Evolutionary conservation across 2,329 filamentous ascomycete genomes (phyloP).

Genomic region (Hyphodiscus sp.): DNA sequence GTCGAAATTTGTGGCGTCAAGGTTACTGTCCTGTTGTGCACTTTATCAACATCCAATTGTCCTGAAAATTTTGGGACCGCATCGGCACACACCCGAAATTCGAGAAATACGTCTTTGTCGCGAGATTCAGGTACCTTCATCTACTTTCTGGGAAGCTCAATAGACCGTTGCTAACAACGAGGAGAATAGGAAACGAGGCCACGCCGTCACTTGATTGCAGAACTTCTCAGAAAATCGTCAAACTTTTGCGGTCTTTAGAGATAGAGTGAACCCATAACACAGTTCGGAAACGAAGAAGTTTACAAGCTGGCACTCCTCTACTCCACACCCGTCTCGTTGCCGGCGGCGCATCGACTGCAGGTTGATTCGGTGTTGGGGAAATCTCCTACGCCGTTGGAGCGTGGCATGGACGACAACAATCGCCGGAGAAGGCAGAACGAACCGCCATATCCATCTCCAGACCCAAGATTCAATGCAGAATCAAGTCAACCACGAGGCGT

Average conservation of each 20-base stretch:
- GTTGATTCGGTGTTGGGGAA: constrained; percentile 49
- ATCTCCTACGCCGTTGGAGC: constrained; percentile 44
- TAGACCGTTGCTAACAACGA: background rate
- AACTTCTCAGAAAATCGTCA: background rate
- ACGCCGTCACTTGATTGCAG: background rate
- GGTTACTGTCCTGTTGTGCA: background rate
- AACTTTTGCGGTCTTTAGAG: background rate
- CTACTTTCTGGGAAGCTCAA: background rate
- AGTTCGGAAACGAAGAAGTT: constrained; percentile 15
- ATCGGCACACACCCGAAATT: background rate
- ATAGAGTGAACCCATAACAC: background rate
- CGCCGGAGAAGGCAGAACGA: constrained; percentile 70
- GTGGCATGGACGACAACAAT: constrained; percentile 74
- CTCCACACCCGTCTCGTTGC: constrained; percentile 56
- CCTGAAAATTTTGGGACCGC: background rate
- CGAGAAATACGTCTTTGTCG: background rate
- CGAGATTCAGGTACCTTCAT: background rate
- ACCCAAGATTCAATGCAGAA: constrained; percentile 41
- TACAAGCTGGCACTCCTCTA: constrained; percentile 59
- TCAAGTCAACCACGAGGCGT: constrained; percentile 24
- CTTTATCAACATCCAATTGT: background rate
- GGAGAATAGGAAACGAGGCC: background rate
- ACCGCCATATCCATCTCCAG: constrained; percentile 55
- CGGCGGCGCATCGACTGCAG: constrained; percentile 53
- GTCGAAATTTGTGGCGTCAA: constrained; percentile 37